A percentile compares a stretch with the other conserved stretches of the same genome.
These are phyloP conservation scores for Tylopilus vinaceipallidus DNA, from an alignment of 768 basidiomycete species.

Conservation along the genomic window DNA sequence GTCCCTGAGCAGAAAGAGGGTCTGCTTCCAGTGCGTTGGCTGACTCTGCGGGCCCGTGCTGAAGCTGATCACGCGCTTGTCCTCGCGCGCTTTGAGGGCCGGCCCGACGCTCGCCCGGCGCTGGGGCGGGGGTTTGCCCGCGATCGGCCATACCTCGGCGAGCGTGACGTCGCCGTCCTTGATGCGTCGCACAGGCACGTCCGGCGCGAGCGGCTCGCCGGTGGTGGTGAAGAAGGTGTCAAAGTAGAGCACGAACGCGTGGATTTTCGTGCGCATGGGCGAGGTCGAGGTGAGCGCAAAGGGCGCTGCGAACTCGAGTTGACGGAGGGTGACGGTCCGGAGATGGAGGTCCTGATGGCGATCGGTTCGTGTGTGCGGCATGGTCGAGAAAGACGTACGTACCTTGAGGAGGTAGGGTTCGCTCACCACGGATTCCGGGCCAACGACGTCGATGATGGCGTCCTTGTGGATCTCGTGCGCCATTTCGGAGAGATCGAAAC, in stretches of 20 bases:
- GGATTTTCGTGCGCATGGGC: conserved; percentile 60
- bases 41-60: conserved; percentile 87
- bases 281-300: conserved; percentile 72
- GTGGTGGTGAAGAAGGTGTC: conserved; percentile 84
- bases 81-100: conserved; percentile 39
- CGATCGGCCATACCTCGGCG: conserved; percentile 82
- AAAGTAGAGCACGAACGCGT: conserved; percentile 87
- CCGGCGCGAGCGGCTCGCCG: conserved; percentile 52
- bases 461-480: conserved; percentile 70
- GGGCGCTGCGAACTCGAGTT: conserved; percentile 76
- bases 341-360: conserved; percentile 72
- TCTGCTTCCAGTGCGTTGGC: conserved; percentile 97
- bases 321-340: conserved; percentile 55
- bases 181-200: conserved; percentile 52
- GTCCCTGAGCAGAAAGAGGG: conserved; percentile 79
- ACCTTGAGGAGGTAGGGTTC: conserved; percentile 69
- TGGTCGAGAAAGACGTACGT: conserved; percentile 7
- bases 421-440: conserved; percentile 62
- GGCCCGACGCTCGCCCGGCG: conserved; percentile 58
- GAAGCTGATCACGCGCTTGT: conserved; percentile 59
- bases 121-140: conserved; percentile 58
- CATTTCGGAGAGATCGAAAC: conserved; percentile 90
- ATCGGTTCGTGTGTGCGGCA: background rate
- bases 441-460: conserved; percentile 79
- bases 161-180: conserved; percentile 58